These are phyloP conservation scores for Debaryomyces hansenii DNA, from an alignment of 805 yeast species.

Conservation along the genomic window DNA sequence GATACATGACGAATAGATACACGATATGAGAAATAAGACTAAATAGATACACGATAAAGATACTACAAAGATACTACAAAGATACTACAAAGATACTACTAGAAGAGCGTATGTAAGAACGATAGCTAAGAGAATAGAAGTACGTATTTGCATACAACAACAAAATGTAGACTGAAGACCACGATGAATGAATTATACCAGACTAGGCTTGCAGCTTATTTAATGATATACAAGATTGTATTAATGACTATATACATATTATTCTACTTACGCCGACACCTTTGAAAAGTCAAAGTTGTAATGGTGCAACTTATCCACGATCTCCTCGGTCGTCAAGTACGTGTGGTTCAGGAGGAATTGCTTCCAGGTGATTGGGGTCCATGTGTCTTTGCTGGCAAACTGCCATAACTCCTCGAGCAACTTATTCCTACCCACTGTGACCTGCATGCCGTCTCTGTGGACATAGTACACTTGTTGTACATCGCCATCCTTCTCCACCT, in stretches of 20 bases:
- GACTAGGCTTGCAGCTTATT: too few relatives aligned
- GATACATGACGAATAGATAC: too few relatives aligned
- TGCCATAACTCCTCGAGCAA: constrained; percentile 57
- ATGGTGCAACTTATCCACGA: constrained; percentile 49
- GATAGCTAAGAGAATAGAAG: too few relatives aligned
- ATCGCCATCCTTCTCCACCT: constrained; percentile 28
- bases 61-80: too few relatives aligned
- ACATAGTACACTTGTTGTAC: constrained; percentile 47
- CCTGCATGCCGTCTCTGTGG: constrained; percentile 43
- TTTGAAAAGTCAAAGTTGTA: constrained; percentile 39
- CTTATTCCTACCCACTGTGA: constrained; percentile 66
- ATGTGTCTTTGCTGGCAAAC: constrained; percentile 44
- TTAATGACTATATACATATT: neutral
- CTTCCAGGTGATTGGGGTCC: constrained; percentile 44
- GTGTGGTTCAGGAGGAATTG: constrained; percentile 48
- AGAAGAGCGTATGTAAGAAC: too few relatives aligned
- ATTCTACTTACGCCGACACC: constrained; percentile 19
- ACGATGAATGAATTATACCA: too few relatives aligned
- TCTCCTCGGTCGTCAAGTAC: constrained; percentile 45
- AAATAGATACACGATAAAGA: too few relatives aligned
- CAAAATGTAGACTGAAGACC: too few relatives aligned
- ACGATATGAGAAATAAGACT: too few relatives aligned
- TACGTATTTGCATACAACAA: too few relatives aligned
- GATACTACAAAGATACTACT: too few relatives aligned
- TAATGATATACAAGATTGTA: too few relatives aligned